Percentiles rank a stretch among this genome's conserved stretches.
Evolutionary conservation across 73 alveolate genomes (phyloP).

Genomic region (Paraurostyla sp.): DNA sequence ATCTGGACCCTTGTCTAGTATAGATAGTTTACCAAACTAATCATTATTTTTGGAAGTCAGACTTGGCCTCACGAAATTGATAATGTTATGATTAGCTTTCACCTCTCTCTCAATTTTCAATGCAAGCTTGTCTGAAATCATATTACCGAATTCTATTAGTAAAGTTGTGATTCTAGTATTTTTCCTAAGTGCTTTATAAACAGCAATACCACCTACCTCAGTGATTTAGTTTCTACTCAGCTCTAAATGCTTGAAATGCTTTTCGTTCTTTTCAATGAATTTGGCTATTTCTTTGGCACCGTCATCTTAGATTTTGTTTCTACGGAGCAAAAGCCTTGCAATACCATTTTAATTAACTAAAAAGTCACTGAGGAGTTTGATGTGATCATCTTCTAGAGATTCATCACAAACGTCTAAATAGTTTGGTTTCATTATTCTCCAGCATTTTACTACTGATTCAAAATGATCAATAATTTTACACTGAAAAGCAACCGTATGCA

Average conservation of each 20-base stretch:
- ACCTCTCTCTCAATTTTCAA: conserved; percentile 3
- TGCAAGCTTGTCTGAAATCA: not conserved
- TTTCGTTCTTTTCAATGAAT: not conserved
- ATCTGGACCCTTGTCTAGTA: conserved; percentile 49
- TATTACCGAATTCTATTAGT: conserved; percentile 35
- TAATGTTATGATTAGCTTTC: conserved; percentile 2
- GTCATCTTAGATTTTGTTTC: conserved; percentile 15
- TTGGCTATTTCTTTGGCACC: conserved; percentile 45
- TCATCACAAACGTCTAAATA: not conserved
- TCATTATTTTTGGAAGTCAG: not conserved
- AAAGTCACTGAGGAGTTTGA: not conserved
- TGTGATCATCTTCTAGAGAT: conserved; percentile 14
- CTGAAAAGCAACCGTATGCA: not conserved
- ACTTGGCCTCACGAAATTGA: not conserved
- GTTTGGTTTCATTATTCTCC: conserved; percentile 47
- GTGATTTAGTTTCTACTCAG: conserved; percentile 6
- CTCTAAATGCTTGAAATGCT: not conserved
- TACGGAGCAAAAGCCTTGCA: not conserved
- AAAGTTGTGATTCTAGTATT: conserved; percentile 5
- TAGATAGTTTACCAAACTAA: not conserved
- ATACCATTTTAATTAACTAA: not conserved
- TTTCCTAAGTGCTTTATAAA: not conserved
- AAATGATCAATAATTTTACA: not conserved
- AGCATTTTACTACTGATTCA: conserved; percentile 50
- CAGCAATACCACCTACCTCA: conserved; percentile 9